A percentile compares a stretch with the other conserved stretches of the same genome.
Evolutionary conservation across 345 rosid species (phyloP).

Genomic region (Aquilaria sinensis): DNA sequence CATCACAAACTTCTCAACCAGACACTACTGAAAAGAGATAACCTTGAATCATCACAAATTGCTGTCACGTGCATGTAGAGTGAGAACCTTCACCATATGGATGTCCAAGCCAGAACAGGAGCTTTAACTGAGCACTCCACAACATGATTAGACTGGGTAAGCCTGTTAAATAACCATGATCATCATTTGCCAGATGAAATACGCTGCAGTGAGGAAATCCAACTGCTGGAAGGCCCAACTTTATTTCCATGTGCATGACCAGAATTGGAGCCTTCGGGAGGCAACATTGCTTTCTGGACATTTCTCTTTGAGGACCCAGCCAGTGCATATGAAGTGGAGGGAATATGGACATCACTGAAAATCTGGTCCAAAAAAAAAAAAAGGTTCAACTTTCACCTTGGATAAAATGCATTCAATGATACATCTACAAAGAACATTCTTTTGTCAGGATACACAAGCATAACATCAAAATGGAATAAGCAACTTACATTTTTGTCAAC

Average conservation of each 20-base stretch:
- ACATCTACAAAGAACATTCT: background rate
- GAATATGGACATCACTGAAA: slow-evolving; percentile 36
- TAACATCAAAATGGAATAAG: background rate
- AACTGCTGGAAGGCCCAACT: slow-evolving; percentile 57
- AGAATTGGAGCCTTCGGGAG: slow-evolving; percentile 50
- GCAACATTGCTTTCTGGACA: slow-evolving; percentile 35
- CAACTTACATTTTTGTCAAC: slow-evolving; percentile 64
- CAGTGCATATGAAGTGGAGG: slow-evolving; percentile 48
- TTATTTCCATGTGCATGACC: slow-evolving; percentile 44
- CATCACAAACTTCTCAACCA: slow-evolving; percentile 22
- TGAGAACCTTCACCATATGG: slow-evolving; percentile 29
- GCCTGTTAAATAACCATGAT: slow-evolving; percentile 26
- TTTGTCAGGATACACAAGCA: slow-evolving; percentile 3
- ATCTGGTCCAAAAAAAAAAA: slow-evolving; percentile 25
- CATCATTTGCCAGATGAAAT: slow-evolving; percentile 61
- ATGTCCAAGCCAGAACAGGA: slow-evolving; percentile 23
- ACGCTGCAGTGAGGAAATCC: slow-evolving; percentile 75
- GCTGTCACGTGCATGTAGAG: slow-evolving; percentile 25
- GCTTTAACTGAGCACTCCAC: slow-evolving; percentile 21
- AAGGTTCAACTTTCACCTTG: background rate
- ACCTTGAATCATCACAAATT: slow-evolving; percentile 23
- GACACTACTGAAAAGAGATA: slow-evolving; percentile 20
- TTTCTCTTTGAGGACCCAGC: slow-evolving; percentile 65
- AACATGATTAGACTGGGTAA: slow-evolving; percentile 12
- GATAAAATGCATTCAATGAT: background rate